phyloP scores from a whole-genome alignment of 2,329 filamentous ascomycete genomes.

The Basipetospora chlamydospora region DNA sequence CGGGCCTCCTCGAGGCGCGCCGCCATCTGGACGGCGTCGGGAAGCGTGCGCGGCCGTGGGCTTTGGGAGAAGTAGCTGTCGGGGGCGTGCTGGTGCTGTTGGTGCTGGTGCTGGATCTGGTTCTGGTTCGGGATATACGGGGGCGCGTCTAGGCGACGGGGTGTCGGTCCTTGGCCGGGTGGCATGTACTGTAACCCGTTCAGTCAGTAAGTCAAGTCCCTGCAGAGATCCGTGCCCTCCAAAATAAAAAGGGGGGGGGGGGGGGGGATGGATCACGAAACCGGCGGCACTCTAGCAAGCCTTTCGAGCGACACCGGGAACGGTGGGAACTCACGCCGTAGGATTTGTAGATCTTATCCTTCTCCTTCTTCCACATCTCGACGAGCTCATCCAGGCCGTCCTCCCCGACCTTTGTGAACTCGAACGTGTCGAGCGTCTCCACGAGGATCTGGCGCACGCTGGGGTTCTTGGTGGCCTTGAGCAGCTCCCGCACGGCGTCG shows the following conservation, averaged over 20 bases:
- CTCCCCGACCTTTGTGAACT: conserved; percentile 57
- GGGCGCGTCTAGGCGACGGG: no score
- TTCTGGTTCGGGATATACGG: no score
- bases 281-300: no score
- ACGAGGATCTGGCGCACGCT: conserved; percentile 74
- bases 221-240: no score
- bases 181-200: no score
- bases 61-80: conserved; percentile 43
- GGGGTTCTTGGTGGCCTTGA: conserved; percentile 55
- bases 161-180: no score
- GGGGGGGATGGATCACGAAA: no score
- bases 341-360: conserved; percentile 45
- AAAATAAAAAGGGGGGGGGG: no score
- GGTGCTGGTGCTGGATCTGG: no score
- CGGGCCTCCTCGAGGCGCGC: conserved; percentile 78
- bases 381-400: conserved; percentile 56
- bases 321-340: conserved; percentile 23
- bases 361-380: conserved; percentile 84
- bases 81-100: conserved; percentile 21
- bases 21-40: conserved; percentile 61
- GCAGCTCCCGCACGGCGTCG: conserved; percentile 56
- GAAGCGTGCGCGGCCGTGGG: conserved; percentile 36
- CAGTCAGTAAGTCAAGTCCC: no score
- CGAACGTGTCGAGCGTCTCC: conserved; percentile 71
- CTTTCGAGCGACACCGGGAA: no score